Percentiles rank a stretch among this genome's conserved stretches.
Conservation (phyloP, 2,329 filamentous ascomycete species). For the Byssochlamys sp. region DNA sequence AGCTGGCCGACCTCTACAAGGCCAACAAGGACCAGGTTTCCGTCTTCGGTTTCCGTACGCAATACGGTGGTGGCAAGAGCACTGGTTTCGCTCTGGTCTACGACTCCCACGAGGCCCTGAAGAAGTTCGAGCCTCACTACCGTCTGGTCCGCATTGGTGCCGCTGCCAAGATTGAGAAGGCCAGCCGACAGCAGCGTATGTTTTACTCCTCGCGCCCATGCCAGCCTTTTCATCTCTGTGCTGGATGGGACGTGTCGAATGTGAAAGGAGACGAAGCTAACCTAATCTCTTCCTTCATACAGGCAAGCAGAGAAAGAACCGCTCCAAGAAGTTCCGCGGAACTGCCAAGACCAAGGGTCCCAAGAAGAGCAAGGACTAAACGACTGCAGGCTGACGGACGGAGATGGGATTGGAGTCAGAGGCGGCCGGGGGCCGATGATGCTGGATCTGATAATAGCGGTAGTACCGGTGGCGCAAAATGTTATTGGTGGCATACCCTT, state of each 20-base stretch:
- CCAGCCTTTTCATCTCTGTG: neutral
- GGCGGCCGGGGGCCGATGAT: conserved; percentile 7
- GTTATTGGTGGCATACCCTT: neutral
- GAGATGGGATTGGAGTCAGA: conserved; percentile 15
- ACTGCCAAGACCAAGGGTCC: conserved; percentile 97
- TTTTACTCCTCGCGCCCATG: conserved; percentile 26
- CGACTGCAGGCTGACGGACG: conserved; percentile 17
- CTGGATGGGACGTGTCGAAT: neutral
- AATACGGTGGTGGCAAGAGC: conserved; percentile 99
- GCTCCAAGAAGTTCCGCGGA: conserved; percentile 94
- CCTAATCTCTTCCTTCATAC: conserved; percentile 25
- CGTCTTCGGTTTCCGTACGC: conserved; percentile 96
- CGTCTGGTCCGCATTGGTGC: conserved; percentile 87
- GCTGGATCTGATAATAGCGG: conserved; percentile 10
- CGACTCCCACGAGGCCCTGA: conserved; percentile 94
- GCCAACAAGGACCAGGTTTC: conserved; percentile 92
- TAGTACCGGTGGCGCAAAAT: conserved; percentile 1
- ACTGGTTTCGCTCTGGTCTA: conserved; percentile 98
- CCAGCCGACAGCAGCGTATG: conserved; percentile 97
- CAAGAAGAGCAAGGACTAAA: conserved; percentile 83
- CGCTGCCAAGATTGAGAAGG: conserved; percentile 90
- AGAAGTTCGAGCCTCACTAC: conserved; percentile 99
- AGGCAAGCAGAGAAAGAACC: conserved; percentile 99
- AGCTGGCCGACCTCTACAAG: conserved; percentile 95
- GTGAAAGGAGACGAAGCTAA: conserved; percentile 4